Evolutionary conservation across 2,329 filamentous ascomycete species (phyloP).

Genomic region (Cladobotryum protrusum): DNA sequence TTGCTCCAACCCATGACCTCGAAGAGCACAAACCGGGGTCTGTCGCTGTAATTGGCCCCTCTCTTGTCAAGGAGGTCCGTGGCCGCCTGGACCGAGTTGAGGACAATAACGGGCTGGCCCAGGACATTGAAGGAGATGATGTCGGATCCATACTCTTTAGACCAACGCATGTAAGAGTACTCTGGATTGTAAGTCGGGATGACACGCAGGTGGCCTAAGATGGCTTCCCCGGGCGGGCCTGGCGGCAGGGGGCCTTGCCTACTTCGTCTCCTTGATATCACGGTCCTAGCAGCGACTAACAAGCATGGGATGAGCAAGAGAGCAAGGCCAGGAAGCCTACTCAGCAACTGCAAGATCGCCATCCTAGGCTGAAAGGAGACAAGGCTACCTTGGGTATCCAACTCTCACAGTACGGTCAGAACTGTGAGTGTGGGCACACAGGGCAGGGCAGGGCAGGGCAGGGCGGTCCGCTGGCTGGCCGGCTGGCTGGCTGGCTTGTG

Average conservation of each 20-base stretch:
- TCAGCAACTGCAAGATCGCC: conserved; percentile 3
- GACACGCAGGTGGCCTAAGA: conserved; percentile 40
- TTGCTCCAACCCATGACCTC: conserved; percentile 41
- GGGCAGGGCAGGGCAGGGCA: too few relatives aligned
- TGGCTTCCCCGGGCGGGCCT: conserved; percentile 28
- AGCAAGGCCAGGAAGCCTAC: conserved; percentile 2
- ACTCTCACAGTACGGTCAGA: too few relatives aligned
- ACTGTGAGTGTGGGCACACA: too few relatives aligned
- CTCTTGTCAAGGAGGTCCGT: conserved; percentile 39
- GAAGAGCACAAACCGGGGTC: conserved; percentile 39
- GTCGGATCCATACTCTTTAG: conserved; percentile 44
- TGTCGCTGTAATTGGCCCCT: conserved; percentile 38
- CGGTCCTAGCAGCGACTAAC: conserved; percentile 6
- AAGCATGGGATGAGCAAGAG: conserved; percentile 4
- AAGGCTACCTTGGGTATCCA: too few relatives aligned
- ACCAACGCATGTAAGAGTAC: conserved; percentile 25
- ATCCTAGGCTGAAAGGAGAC: background rate
- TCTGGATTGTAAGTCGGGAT: conserved; percentile 30
- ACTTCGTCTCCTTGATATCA: conserved; percentile 2
- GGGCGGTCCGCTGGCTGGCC: too few relatives aligned
- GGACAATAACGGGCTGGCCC: conserved; percentile 32
- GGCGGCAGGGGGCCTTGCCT: conserved; percentile 22
- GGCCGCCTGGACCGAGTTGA: conserved; percentile 38
- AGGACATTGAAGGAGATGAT: conserved; percentile 28
- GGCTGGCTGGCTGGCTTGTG: too few relatives aligned